Percentiles rank a stretch among this genome's conserved stretches.
These are phyloP conservation scores for Yamadazyma sp. DNA, from an alignment of 1,139 yeast genomes.

Conservation along the genomic window DNA sequence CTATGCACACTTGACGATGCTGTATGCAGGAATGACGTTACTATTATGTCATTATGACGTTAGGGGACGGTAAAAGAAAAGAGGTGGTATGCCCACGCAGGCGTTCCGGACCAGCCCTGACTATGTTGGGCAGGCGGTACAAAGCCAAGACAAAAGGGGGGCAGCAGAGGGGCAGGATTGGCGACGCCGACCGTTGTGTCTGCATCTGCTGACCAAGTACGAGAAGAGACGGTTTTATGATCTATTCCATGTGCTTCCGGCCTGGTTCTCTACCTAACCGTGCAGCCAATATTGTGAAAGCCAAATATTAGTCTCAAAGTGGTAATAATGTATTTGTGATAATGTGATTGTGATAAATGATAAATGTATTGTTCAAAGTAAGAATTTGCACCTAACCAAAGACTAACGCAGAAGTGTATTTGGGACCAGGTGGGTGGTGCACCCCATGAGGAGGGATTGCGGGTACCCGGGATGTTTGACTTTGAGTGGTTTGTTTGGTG, in stretches of 20 bases:
- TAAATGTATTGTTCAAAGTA: not conserved
- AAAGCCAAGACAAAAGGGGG: too few species aligned
- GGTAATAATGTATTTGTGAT: too few species aligned
- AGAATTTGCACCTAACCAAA: slow-evolving; percentile 1
- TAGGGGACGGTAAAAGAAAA: not conserved
- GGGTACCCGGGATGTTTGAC: too few species aligned
- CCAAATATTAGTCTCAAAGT: slow-evolving; percentile 1
- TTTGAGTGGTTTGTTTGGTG: too few species aligned
- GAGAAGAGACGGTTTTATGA: too few species aligned
- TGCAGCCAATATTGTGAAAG: not conserved
- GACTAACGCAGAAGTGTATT: too few species aligned
- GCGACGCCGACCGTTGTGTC: too few species aligned
- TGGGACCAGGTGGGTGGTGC: too few species aligned
- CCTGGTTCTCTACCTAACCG: not conserved
- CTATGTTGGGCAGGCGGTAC: not conserved
- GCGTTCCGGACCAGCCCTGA: too few species aligned
- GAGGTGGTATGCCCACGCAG: not conserved
- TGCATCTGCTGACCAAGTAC: too few species aligned
- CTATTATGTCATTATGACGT: slow-evolving; percentile 6
- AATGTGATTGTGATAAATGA: not conserved
- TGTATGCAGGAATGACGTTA: slow-evolving; percentile 4
- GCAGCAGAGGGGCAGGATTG: not conserved
- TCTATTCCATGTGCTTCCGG: too few species aligned
- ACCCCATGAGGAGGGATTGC: too few species aligned
- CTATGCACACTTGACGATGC: not conserved